Evolutionary conservation across 257 asterid species (phyloP).

Genomic region (Nicotiana noctiflora): DNA sequence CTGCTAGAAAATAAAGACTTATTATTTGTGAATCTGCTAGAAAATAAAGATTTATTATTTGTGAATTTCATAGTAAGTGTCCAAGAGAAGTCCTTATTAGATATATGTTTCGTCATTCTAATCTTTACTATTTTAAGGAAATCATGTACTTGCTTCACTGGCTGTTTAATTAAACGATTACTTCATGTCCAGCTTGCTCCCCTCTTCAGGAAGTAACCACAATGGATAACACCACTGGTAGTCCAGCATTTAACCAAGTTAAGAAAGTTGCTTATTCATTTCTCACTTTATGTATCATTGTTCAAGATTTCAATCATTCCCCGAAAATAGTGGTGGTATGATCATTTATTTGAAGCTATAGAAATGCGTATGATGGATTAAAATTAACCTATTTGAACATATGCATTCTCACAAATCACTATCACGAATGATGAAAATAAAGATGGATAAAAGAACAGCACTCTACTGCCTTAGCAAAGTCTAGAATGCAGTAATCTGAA

Average conservation of each 20-base stretch:
- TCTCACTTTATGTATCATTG: not conserved
- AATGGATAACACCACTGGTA: not conserved
- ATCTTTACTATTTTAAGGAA: not conserved
- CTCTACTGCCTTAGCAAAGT: not conserved
- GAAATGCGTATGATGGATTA: not conserved
- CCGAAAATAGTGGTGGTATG: not conserved
- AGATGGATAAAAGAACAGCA: not conserved
- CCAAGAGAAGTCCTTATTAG: not conserved
- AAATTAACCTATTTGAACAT: not conserved
- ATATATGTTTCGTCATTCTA: not conserved
- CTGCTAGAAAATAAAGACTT: not conserved
- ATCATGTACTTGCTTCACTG: not conserved
- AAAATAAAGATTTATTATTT: not conserved
- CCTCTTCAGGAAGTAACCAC: conserved; percentile 1
- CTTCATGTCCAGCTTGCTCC: not conserved
- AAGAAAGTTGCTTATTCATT: not conserved
- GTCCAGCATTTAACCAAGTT: not conserved
- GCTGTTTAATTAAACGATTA: not conserved
- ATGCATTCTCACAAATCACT: not conserved
- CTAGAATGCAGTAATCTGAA: not conserved
- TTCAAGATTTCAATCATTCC: not conserved
- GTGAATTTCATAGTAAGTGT: not conserved
- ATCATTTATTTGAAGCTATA: not conserved
- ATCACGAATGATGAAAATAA: not conserved
- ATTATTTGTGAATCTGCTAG: not conserved